Base-by-base conservation (phyloP, 2,329 filamentous ascomycete species). In the Magnaporthiopsis rhizophila region DNA sequence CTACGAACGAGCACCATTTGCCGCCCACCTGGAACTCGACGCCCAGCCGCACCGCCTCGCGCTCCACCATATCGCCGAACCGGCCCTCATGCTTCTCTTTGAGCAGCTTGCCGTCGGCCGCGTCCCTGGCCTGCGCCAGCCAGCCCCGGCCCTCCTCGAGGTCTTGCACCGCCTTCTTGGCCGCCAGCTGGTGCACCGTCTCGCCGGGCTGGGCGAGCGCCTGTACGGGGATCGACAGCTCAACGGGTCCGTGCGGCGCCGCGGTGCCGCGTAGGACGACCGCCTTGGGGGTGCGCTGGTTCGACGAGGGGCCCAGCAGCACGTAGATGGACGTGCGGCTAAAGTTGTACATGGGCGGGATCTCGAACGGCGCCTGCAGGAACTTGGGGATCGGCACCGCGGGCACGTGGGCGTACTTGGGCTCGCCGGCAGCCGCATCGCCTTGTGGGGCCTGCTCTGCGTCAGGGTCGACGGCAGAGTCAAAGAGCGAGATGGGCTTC, bases 1-100 rank as follows among this genome's bases (percentile, higher is more conserved):
- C 89, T 3, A 92, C 85, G 67, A 92, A 92, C 0, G 88, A 90
- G 69, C 86, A 89, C 83, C 86, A 90, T 70, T 87, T 89, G 1
- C 87, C 84, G 2, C 81, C 84, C 11, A 92, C 83, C 69, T 90
- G 87, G 69, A 85, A 90, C 65, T 81, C 78, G 15, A 87, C 80
- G 0, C 89, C 89, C 0, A 92, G 77, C 0, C 83, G 77, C 1
- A 91, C 86, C 11, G 83, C 87, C 70, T 92, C 89, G 1, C 82
- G 80, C 71, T 89, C 82, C 0, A 87, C 82, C 70, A 91, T 80
- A 60, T 86, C 81, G 15, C 80, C 73, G 70, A 88, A 87, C 4
- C 78, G 80, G 21, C 79, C 78, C 4, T 78, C 72, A 58, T 82
- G 77, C 61, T 77, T 74, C 6, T 83, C 74, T 56, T 80, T 80